A percentile compares a stretch with the other conserved stretches of the same genome.
phyloP scores from a whole-genome alignment of 2,329 filamentous ascomycete genomes.

The Periconia digitata region DNA sequence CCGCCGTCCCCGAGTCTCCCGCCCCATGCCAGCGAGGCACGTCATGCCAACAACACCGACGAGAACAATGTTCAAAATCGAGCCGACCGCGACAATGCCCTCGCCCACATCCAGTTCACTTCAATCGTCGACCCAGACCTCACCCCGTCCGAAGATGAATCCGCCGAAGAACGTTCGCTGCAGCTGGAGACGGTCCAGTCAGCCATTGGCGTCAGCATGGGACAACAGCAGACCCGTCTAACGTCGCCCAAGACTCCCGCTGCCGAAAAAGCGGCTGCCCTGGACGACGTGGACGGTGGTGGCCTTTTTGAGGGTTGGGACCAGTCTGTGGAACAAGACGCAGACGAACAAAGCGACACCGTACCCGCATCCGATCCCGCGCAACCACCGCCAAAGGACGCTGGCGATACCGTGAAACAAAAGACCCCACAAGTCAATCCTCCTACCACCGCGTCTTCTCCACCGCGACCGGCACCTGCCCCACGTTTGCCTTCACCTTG shows the following conservation, averaged over 20 bases:
- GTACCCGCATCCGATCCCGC: neutral
- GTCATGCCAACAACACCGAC: neutral
- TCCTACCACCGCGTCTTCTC: neutral
- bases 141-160: conserved; percentile 51
- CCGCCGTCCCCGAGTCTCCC: neutral
- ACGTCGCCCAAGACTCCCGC: conserved; percentile 60
- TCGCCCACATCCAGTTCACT: conserved; percentile 47
- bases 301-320: conserved; percentile 52
- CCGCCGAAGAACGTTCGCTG: conserved; percentile 28
- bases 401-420: neutral
- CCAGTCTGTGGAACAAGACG: conserved; percentile 25
- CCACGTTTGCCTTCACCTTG: conserved; percentile 49
- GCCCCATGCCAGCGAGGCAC: neutral
- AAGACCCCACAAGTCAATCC: neutral
- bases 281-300: conserved; percentile 51
- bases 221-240: conserved; percentile 58
- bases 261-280: conserved; percentile 59
- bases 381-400: neutral
- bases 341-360: conserved; percentile 12
- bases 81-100: conserved; percentile 36
- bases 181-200: conserved; percentile 45
- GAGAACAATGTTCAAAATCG: conserved; percentile 1
- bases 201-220: conserved; percentile 62
- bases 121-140: conserved; percentile 42
- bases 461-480: neutral